phyloP scores from a whole-genome alignment of 495 filamentous ascomycete species.

The Penicillium pancosmium region DNA sequence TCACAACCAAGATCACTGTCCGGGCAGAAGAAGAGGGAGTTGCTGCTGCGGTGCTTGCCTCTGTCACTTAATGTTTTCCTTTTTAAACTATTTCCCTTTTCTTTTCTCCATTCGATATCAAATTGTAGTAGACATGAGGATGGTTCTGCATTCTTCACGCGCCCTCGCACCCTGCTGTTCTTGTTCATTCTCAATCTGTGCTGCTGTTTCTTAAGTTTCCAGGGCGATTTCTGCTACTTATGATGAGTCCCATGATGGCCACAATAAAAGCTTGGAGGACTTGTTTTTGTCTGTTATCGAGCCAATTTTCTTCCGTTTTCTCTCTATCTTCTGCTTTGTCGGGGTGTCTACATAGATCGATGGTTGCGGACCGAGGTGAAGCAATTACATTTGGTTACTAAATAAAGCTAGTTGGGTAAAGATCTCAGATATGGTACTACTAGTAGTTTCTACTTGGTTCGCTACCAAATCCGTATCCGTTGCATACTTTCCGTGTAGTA shows the following conservation, averaged over 20 bases:
- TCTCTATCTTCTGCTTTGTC: not conserved
- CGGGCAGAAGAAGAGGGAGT: constrained; percentile 92
- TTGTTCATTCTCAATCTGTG: constrained; percentile 7
- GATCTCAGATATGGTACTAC: too few species aligned
- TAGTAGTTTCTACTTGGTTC: too few species aligned
- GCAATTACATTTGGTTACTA: constrained; percentile 6
- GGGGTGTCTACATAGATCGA: constrained; percentile 19
- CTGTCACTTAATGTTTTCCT: constrained; percentile 65
- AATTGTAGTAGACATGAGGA: constrained; percentile 33
- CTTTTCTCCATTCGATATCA: constrained; percentile 30
- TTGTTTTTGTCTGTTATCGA: constrained; percentile 18
- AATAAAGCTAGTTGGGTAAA: too few species aligned
- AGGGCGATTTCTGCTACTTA: constrained; percentile 18
- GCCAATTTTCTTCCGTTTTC: constrained; percentile 7
- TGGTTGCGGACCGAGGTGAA: not conserved
- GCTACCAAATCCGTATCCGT: too few species aligned
- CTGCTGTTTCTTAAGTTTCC: constrained; percentile 11
- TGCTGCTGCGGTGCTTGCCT: constrained; percentile 79
- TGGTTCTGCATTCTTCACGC: constrained; percentile 10
- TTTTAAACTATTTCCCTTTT: constrained; percentile 28
- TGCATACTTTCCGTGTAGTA: too few species aligned
- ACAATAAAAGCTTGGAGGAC: constrained; percentile 24
- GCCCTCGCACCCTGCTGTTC: constrained; percentile 10
- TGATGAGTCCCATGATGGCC: constrained; percentile 26
- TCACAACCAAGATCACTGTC: constrained; percentile 91